These are phyloP conservation scores for Vigna unguiculata DNA, from an alignment of 306 rosid genomes.

Conservation along the genomic window DNA sequence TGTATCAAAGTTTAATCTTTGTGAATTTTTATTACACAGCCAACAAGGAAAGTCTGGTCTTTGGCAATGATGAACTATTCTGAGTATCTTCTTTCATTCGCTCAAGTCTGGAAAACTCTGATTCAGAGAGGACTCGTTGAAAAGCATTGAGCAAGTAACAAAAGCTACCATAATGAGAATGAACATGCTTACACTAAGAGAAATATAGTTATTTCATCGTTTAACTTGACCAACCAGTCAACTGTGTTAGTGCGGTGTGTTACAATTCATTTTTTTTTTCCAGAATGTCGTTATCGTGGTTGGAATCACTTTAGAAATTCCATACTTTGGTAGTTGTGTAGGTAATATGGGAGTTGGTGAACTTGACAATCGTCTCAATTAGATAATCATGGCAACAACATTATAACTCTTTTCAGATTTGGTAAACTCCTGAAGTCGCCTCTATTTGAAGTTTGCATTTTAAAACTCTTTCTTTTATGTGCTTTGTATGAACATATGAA, in stretches of 20 bases:
- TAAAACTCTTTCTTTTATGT: neutral
- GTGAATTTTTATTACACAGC: neutral
- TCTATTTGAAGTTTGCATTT: neutral
- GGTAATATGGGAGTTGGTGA: conserved; percentile 35
- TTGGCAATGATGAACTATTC: conserved; percentile 9
- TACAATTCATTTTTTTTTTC: neutral
- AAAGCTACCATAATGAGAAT: conserved; percentile 27
- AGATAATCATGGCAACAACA: conserved; percentile 8
- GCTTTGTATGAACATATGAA: neutral
- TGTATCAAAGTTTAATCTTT: neutral
- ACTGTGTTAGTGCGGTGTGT: neutral
- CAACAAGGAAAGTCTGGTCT: conserved; percentile 15
- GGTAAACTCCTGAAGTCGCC: conserved; percentile 5
- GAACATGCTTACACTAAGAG: conserved; percentile 17
- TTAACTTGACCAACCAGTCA: conserved; percentile 6
- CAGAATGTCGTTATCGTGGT: neutral
- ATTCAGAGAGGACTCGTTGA: conserved; percentile 17
- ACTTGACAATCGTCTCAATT: neutral
- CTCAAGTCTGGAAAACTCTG: too few species aligned
- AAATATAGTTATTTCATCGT: neutral
- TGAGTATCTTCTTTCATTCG: neutral
- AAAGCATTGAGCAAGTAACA: neutral
- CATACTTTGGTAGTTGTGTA: neutral
- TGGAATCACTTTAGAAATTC: neutral
- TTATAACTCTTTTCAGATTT: neutral